These are phyloP conservation scores for Sporothrix inflata DNA, from an alignment of 2,329 filamentous ascomycete species.

Conservation along the genomic window DNA sequence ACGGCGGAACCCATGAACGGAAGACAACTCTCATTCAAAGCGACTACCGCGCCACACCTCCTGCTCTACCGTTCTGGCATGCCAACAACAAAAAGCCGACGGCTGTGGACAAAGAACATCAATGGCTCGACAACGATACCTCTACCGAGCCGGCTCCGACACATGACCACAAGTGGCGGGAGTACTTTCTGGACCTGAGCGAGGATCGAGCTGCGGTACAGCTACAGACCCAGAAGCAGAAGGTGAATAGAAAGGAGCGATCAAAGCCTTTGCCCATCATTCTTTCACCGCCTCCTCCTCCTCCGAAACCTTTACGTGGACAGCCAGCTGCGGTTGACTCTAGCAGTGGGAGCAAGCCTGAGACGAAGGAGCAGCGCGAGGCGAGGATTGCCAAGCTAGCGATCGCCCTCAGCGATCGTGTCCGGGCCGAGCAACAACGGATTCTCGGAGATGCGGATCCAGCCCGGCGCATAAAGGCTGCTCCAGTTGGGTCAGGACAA, in stretches of 20 bases:
- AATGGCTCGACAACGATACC: neutral
- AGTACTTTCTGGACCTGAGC: neutral
- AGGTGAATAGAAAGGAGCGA: neutral
- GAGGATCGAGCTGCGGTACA: neutral
- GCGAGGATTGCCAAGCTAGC: conserved; percentile 10
- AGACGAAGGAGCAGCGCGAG: neutral
- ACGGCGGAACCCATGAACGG: neutral
- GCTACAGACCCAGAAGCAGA: neutral
- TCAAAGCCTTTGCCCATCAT: neutral
- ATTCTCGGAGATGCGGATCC: conserved; percentile 1
- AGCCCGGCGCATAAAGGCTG: neutral
- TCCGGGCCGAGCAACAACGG: conserved; percentile 3
- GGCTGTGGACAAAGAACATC: neutral
- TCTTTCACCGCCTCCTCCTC: neutral
- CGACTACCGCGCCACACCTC: neutral
- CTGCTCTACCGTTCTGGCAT: conserved; percentile 1
- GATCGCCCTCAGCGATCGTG: neutral
- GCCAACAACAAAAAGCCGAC: neutral
- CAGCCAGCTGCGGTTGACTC: neutral
- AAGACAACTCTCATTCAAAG: neutral
- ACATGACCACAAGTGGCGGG: neutral
- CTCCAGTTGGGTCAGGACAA: neutral
- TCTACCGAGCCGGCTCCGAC: neutral
- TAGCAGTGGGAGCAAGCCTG: neutral
- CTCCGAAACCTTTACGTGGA: neutral